These are phyloP conservation scores for Eugenia klotzschiana DNA, from an alignment of 441 rosid genomes.

Conservation along the genomic window DNA sequence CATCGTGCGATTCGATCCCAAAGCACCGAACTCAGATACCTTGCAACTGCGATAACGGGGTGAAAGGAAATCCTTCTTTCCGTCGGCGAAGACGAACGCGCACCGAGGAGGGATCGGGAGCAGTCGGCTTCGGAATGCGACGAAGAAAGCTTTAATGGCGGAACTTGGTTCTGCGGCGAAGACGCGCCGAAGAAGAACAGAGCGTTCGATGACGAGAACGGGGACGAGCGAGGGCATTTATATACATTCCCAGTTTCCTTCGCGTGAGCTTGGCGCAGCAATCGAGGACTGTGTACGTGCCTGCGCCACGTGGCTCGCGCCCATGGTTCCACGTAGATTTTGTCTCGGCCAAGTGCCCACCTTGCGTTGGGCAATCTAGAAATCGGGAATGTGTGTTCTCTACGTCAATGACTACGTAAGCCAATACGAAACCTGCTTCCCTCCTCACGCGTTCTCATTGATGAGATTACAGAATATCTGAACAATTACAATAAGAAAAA, in stretches of 20 bases:
- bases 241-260: background rate
- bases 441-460: no score
- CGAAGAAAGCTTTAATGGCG: background rate
- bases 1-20: slow-evolving; percentile 48
- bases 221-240: background rate
- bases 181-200: background rate
- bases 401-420: background rate
- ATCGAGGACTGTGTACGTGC: background rate
- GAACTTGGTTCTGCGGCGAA: background rate
- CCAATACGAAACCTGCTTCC: no score
- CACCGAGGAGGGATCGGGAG: slow-evolving; percentile 2
- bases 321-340: background rate
- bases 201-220: no score
- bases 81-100: slow-evolving; percentile 1
- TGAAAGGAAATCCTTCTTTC: background rate
- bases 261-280: background rate
- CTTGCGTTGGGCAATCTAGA: background rate
- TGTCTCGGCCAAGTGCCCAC: background rate
- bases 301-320: background rate
- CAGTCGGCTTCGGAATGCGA: background rate
- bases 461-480: no score
- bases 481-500: no score
- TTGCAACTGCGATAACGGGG: background rate
- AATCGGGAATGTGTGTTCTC: background rate
- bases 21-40: background rate